phyloP scores from a whole-genome alignment of 805 yeast species.

The Candida tibetensis region DNA sequence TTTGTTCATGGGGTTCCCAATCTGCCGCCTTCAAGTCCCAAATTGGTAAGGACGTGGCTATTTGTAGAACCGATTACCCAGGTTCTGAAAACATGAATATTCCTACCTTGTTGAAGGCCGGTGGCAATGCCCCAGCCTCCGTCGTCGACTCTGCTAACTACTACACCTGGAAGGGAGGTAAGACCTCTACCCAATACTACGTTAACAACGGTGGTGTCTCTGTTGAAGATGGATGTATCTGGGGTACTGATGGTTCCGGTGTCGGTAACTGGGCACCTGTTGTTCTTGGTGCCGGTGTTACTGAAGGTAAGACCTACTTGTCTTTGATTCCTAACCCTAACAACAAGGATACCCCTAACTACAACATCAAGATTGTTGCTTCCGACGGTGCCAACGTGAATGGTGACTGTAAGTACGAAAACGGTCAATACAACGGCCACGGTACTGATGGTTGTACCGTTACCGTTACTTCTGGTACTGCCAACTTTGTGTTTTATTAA shows the following conservation, averaged over 20 bases:
- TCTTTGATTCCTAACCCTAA: slow-evolving; percentile 79
- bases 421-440: slow-evolving; percentile 47
- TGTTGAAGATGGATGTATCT: slow-evolving; percentile 64
- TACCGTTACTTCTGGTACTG: slow-evolving; percentile 57
- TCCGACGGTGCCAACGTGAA: slow-evolving; percentile 36
- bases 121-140: slow-evolving; percentile 49
- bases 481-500: slow-evolving; percentile 56
- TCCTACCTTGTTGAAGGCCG: slow-evolving; percentile 62
- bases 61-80: slow-evolving; percentile 79
- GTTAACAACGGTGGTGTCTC: slow-evolving; percentile 76
- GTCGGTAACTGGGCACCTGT: slow-evolving; percentile 82
- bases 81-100: slow-evolving; percentile 80
- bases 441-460: slow-evolving; percentile 81
- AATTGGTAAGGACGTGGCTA: slow-evolving; percentile 51
- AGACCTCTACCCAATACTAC: slow-evolving; percentile 71
- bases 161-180: slow-evolving; percentile 60
- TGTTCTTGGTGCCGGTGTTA: slow-evolving; percentile 73
- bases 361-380: slow-evolving; percentile 43
- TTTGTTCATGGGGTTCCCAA: slow-evolving; percentile 65
- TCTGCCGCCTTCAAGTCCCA: slow-evolving; percentile 54
- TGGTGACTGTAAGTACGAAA: slow-evolving; percentile 43
- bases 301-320: slow-evolving; percentile 58
- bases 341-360: slow-evolving; percentile 46
- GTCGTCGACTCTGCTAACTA: slow-evolving; percentile 60
- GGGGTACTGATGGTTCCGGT: slow-evolving; percentile 60